Base-by-base conservation (phyloP, 495 filamentous ascomycete species). In the Aspergillus haitiensis region DNA sequence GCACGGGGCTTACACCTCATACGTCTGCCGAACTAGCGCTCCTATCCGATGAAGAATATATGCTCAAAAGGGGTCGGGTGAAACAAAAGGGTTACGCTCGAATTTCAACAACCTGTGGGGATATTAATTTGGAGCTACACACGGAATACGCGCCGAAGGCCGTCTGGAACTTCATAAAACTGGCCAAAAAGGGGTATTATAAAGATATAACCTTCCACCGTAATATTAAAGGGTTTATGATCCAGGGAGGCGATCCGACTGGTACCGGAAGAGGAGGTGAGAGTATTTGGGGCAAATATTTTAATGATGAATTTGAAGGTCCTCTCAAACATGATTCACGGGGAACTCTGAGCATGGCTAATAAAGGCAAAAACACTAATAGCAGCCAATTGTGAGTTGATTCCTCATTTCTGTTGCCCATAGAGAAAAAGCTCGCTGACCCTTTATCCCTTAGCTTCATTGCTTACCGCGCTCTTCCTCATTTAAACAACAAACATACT, bases 311-410 rank as follows among this genome's bases (percentile, higher is more conserved):
- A 67, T 87, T 97, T 54, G 92, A 97, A 31, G 92, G 93, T 0
- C 95, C 94, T 0, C 67, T 92, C 34, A 84, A 84, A 31, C 93
- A 97, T 65, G 86, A 93, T 66, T 70, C 78, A 0, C 75, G 94
- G 5, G 94, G 94, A 2, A 81, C 94, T 1, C 63, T 98, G 11
- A 89, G 86, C 63, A 98, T 98, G 94, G 94, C 94, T 35, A 98
- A 98, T 66, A 98, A 98, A 65, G 94, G 94, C 32, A 96, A 96
- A 63, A 92, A 98, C 61, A 98, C 95, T 3, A 98, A 98, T 67
- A 91, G 88, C 36, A 88, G 82, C 56, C 94, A 98, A 75, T 98
- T 98, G 76, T 79, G 52, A 71, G 76, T 70, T n/a, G 9, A 8
- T 51, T 40, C 9, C 18, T 10, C 21, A 1, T 12, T 16, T 27